phyloP scores from a whole-genome alignment of 2,329 filamentous ascomycete species.

The Talaromyces marneffei region DNA sequence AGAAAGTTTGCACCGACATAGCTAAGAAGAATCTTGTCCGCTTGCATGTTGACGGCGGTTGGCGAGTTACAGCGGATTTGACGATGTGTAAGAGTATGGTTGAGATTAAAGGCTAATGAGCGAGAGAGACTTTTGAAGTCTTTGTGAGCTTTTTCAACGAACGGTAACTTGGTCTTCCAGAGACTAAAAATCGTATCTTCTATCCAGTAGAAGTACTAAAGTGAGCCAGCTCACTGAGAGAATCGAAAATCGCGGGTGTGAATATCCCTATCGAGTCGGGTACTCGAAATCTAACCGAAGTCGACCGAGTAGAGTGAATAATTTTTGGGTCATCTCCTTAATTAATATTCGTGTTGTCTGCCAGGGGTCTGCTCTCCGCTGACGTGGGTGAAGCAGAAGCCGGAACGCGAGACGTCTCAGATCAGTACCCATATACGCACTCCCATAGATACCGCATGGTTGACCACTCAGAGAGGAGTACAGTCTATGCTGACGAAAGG shows the following conservation, averaged over 20 bases:
- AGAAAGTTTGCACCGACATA: constrained; percentile 49
- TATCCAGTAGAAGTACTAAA: neutral
- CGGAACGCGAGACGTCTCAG: constrained; percentile 11
- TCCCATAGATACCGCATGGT: neutral
- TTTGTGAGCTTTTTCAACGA: neutral
- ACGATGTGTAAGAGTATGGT: neutral
- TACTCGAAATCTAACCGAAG: neutral
- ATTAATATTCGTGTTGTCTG: neutral
- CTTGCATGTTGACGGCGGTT: constrained; percentile 31
- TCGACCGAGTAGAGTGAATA: neutral
- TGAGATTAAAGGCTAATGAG: neutral
- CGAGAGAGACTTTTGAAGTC: neutral
- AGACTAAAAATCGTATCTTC: neutral
- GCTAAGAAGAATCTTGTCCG: constrained; percentile 49
- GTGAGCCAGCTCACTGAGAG: neutral
- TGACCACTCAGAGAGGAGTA: neutral
- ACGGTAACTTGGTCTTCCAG: neutral
- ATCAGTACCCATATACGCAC: neutral
- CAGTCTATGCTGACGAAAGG: neutral
- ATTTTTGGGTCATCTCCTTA: neutral
- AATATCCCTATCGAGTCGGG: neutral
- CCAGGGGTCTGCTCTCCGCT: neutral
- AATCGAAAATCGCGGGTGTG: neutral
- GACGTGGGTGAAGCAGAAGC: constrained; percentile 9
- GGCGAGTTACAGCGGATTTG: neutral